Percentiles rank a stretch among this genome's conserved stretches.
Conservation (phyloP, 176 grass and related monocot genomes). For the Typha latifolia region DNA sequence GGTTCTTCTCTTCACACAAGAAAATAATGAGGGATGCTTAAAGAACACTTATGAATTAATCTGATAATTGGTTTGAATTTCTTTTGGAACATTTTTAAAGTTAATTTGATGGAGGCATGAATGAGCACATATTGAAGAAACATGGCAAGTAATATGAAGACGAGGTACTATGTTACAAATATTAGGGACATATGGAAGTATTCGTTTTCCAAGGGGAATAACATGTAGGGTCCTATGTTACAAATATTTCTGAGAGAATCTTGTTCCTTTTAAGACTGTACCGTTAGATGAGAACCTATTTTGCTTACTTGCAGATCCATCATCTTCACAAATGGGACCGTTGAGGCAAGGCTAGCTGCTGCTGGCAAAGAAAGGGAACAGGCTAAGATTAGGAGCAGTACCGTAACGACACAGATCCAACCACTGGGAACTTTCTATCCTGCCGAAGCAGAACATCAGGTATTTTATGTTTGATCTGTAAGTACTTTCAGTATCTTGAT, state of each 20-base stretch:
- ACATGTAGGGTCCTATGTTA: background rate
- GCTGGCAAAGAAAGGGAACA: slow-evolving; percentile 87
- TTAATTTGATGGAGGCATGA: too few species aligned
- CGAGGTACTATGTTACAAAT: too few species aligned
- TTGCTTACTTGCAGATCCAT: slow-evolving; percentile 46
- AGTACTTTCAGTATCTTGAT: background rate
- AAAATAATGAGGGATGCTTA: too few species aligned
- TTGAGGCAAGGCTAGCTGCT: slow-evolving; percentile 58
- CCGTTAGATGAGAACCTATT: slow-evolving; percentile 2
- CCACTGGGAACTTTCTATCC: slow-evolving; percentile 56
- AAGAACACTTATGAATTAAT: too few species aligned
- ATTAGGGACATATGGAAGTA: too few species aligned
- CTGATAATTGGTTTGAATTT: too few species aligned
- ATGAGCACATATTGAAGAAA: too few species aligned
- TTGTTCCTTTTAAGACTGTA: background rate
- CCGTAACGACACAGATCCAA: slow-evolving; percentile 84
- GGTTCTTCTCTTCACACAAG: too few species aligned
- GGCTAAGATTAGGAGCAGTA: slow-evolving; percentile 48
- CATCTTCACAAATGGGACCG: slow-evolving; percentile 75
- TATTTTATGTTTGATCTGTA: slow-evolving; percentile 11
- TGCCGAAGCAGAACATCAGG: slow-evolving; percentile 95
- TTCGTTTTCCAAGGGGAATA: background rate
- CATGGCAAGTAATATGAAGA: too few species aligned
- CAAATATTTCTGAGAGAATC: background rate
- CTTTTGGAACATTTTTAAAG: too few species aligned